Evolutionary conservation across 108 stramenopile genomes (phyloP), one percentile per base, ranked within the genome.

Genomic region (Pseudonitzschia pungens): DNA sequence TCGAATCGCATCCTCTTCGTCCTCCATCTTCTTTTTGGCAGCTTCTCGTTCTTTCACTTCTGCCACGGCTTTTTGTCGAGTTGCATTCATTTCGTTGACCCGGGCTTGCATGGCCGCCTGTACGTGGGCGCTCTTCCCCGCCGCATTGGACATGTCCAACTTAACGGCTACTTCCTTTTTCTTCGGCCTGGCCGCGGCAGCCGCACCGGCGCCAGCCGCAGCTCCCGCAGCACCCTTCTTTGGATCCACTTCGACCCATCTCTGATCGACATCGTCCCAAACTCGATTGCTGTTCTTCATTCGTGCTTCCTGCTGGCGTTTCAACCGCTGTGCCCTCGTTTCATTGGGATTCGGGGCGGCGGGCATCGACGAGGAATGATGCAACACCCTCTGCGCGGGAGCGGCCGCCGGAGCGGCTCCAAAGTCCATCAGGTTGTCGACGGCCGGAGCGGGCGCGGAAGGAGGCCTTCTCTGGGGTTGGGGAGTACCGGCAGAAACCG

Each of bases 191-290:
- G 81, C 41, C 16, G 73, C 54, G 22, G 62, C 42, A 14, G 72
- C 62, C 18, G 64, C 21, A 27, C 65, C 55, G 6, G 72, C 42
- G 41, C 62, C 51, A 21, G 16, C 12, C 7, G 64, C 32, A 1
- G 32, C 68, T 14, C 75, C 82, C 0, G 83, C 80, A 28, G 62
- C 51, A 75, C 55, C 33, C 78, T 83, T 12, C 76, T 89, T 44
- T 71, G 95, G 81, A 68, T 90, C 59, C 79, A 96, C 81, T 83
- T 88, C 81, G 69, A 97, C 90, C 91, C 89, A 91, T 45, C 92
- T 88, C 75, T 94, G 82, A 69, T 94, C 92, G 11, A 96, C 78
- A n/a, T 87, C 86, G 72, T 96, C 96, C 96, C 96, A 96, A 20
- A 88, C 92, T 29, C 89, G 84, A 70, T 92, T 90, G 22, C 62